Conservation (phyloP, 2,329 filamentous ascomycete species). For the Aulographum hederae region DNA sequence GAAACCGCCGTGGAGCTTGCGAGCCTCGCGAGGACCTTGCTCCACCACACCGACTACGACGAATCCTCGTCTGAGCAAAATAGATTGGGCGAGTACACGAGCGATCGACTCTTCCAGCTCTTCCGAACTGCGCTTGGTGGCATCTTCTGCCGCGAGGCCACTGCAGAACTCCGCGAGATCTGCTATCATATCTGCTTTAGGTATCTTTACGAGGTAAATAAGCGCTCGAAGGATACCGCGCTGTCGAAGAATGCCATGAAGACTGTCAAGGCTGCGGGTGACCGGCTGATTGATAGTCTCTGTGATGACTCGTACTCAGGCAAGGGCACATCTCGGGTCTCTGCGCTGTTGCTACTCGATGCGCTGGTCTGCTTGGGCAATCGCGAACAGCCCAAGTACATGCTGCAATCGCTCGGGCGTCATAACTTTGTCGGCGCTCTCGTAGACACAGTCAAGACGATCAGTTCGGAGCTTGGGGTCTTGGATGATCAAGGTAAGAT, state of each 20-base stretch:
- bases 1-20: constrained; percentile 59
- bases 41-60: constrained; percentile 50
- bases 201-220: constrained; percentile 47
- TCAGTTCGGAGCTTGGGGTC: constrained; percentile 43
- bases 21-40: constrained; percentile 52
- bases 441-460: constrained; percentile 66
- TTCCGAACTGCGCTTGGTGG: constrained; percentile 76
- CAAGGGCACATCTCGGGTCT: constrained; percentile 63
- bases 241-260: constrained; percentile 36
- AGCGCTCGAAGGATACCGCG: constrained; percentile 11
- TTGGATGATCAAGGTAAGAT: constrained; percentile 13
- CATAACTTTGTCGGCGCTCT: constrained; percentile 85
- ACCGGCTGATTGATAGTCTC: constrained; percentile 64
- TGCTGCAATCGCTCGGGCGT: constrained; percentile 63
- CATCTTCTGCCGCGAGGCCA: constrained; percentile 54
- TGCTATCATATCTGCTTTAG: constrained; percentile 88
- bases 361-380: constrained; percentile 57
- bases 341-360: constrained; percentile 70
- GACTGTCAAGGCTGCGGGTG: constrained; percentile 63
- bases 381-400: constrained; percentile 50
- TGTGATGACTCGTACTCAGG: constrained; percentile 89
- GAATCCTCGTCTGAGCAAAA: constrained; percentile 24
- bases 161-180: constrained; percentile 54
- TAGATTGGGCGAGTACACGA: constrained; percentile 48
- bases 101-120: constrained; percentile 78